These are phyloP conservation scores for Yamadazyma mexicana DNA, from an alignment of 1,139 yeast species.

Conservation along the genomic window DNA sequence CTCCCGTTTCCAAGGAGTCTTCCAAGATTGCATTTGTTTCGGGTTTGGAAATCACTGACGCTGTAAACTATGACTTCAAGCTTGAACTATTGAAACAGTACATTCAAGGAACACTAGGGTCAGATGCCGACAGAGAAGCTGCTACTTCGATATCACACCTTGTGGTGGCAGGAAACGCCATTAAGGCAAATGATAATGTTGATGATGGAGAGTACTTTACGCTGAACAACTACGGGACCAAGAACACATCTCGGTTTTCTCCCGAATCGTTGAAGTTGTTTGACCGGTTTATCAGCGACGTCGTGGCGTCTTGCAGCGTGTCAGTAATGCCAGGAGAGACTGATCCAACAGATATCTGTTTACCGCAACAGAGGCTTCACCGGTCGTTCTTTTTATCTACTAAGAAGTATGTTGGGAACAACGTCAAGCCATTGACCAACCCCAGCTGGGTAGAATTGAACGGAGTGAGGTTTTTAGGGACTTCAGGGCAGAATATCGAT, in stretches of 20 bases:
- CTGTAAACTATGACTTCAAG: constrained; percentile 41
- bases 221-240: constrained; percentile 51
- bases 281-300: constrained; percentile 60
- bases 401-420: constrained; percentile 40
- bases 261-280: constrained; percentile 42
- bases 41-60: constrained; percentile 61
- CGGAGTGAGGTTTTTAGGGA: constrained; percentile 61
- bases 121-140: constrained; percentile 20
- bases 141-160: constrained; percentile 49
- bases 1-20: background rate
- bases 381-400: constrained; percentile 62
- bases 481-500: constrained; percentile 81
- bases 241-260: constrained; percentile 51
- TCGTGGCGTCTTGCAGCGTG: constrained; percentile 63
- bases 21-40: constrained; percentile 61
- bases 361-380: constrained; percentile 92
- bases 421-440: constrained; percentile 59
- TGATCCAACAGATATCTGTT: constrained; percentile 80
- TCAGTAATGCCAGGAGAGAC: constrained; percentile 79
- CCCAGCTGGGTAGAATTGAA: constrained; percentile 68
- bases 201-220: constrained; percentile 31
- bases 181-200: constrained; percentile 25
- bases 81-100: constrained; percentile 69
- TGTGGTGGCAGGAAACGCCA: constrained; percentile 76
- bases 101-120: constrained; percentile 67